Evolutionary conservation across 1,139 yeast genomes (phyloP), one percentile per base, ranked within the genome.

Genomic region (Hyphopichia buzzinii): DNA sequence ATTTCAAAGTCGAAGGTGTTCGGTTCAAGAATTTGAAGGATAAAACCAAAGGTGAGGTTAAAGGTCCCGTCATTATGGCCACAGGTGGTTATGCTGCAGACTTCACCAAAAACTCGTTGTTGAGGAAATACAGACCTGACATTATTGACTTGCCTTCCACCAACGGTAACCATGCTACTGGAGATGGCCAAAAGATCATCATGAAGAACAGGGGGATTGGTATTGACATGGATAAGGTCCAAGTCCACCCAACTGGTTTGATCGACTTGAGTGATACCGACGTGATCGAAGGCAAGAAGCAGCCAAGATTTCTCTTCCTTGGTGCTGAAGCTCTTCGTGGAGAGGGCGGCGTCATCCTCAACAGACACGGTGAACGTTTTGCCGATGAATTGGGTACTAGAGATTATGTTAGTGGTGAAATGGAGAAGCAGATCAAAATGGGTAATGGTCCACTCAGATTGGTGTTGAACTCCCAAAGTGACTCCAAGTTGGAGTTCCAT

Each of bases 241-340:
- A 85, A 58, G 83, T 85, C 12, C 90, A 83, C 48, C 95, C 95
- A 17, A 84, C 94, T 7, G 95, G 95, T 1, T 73, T 85, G 48
- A 74, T 85, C 42, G 85, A 82, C 47, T 81, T 81, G 33, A 66
- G 72, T 38, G 85, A 81, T 46, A 69, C 65, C 14, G 76, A 72
- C 11, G 68, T 67, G 8, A 64, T 69, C 33, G 42, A 39, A 10
- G 72, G 74, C 4, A 57, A 54, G 40, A 68, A 66, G 30, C 46
- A 50, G 1, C 76, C 76, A 1, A 48, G 75, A 29, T 81, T 81
- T 62, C 76, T 83, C 46, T 81, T 84, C 49, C 64, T 84, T 31
- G 89, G 89, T 12, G 92, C 92, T 2, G 92, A 84, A 54, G 87
- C 88, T 1, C 62, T 85, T 28, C 70, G 92, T 50, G 90, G 90